Percentiles rank a stretch among this genome's conserved stretches.
phyloP scores from a whole-genome alignment of 768 basidiomycete genomes.

The Auricularia sp. region DNA sequence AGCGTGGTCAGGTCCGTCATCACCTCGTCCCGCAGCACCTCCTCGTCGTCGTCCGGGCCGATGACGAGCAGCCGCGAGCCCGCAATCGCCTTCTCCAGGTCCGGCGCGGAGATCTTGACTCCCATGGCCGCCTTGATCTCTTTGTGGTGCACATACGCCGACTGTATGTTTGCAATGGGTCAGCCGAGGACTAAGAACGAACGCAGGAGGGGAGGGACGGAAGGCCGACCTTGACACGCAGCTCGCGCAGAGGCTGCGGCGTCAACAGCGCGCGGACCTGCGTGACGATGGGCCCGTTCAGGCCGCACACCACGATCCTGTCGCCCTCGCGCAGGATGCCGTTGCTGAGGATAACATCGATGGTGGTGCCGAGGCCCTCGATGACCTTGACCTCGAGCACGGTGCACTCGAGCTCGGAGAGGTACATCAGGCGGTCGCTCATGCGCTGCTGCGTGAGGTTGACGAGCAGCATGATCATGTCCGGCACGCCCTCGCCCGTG shows the following conservation, averaged over 20 bases:
- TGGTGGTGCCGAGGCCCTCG: constrained; percentile 95
- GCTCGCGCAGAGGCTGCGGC: constrained; percentile 89
- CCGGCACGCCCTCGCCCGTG: constrained; percentile 96
- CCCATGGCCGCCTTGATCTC: constrained; percentile 95
- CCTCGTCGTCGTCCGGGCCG: constrained; percentile 94
- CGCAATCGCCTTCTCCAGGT: constrained; percentile 95
- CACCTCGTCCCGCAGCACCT: constrained; percentile 86
- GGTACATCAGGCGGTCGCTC: constrained; percentile 96
- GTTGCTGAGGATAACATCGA: constrained; percentile 93
- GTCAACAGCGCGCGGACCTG: constrained; percentile 90
- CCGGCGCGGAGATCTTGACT: constrained; percentile 89
- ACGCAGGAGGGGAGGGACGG: constrained; percentile 6
- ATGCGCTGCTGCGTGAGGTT: constrained; percentile 96
- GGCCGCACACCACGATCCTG: constrained; percentile 88
- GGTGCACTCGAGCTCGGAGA: constrained; percentile 94
- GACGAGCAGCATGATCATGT: constrained; percentile 98
- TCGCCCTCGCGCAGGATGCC: constrained; percentile 88
- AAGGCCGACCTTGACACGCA: constrained; percentile 76
- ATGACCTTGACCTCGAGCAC: constrained; percentile 98
- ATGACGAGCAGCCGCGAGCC: constrained; percentile 89
- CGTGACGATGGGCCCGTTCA: constrained; percentile 95
- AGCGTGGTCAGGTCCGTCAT: constrained; percentile 92
- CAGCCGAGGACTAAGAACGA: neutral
- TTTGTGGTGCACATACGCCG: constrained; percentile 93
- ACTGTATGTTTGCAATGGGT: constrained; percentile 35